These are phyloP conservation scores for Clarireedia paspali DNA, from an alignment of 2,329 filamentous ascomycete species.

Conservation along the genomic window DNA sequence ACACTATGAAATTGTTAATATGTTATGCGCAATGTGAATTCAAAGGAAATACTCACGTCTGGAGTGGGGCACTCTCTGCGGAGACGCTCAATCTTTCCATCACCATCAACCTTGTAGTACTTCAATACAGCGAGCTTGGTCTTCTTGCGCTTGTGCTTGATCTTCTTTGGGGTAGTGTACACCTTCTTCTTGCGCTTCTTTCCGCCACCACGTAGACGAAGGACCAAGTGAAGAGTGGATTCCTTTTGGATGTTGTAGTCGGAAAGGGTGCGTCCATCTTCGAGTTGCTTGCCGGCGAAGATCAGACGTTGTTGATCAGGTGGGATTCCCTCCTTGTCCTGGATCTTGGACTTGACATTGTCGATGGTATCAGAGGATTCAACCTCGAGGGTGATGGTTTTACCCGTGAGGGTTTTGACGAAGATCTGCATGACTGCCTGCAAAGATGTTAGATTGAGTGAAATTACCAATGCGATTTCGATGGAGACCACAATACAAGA, in stretches of 20 bases:
- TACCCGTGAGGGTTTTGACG: conserved; percentile 83
- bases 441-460: not conserved
- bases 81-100: conserved; percentile 99
- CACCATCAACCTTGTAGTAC: conserved; percentile 99
- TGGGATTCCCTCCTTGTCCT: conserved; percentile 99
- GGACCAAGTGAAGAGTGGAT: conserved; percentile 94
- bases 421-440: conserved; percentile 49
- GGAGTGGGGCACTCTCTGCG: conserved; percentile 93
- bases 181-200: conserved; percentile 99
- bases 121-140: conserved; percentile 99
- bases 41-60: conserved; percentile 51
- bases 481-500: not conserved
- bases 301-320: conserved; percentile 99
- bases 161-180: conserved; percentile 99
- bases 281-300: conserved; percentile 99
- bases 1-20: conserved; percentile 54
- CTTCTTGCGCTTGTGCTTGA: conserved; percentile 99
- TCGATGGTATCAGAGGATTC: conserved; percentile 99
- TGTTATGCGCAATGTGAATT: not conserved
- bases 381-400: conserved; percentile 99
- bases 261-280: conserved; percentile 96
- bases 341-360: conserved; percentile 98
- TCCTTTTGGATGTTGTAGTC: conserved; percentile 99
- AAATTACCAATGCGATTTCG: no score
- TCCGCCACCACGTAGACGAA: conserved; percentile 94